Percentiles rank a stretch among this genome's conserved stretches.
Evolutionary conservation across 129 eudicot species (phyloP).

Genomic region (Artemisia tridentata): DNA sequence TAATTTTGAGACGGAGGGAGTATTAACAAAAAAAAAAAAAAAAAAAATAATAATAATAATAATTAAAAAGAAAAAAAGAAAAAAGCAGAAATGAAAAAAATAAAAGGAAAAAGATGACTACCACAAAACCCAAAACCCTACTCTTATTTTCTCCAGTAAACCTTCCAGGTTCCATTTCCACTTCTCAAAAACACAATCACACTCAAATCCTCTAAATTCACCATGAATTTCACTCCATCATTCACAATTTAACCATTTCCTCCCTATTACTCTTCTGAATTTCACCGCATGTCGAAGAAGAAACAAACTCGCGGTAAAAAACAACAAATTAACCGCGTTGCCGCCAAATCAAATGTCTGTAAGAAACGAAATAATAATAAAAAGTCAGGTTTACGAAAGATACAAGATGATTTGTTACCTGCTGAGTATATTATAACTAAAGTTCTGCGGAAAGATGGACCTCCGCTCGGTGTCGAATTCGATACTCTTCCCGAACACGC

Average conservation of each 20-base stretch:
- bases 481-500: constrained; percentile 65
- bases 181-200: constrained; percentile 8
- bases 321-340: constrained; percentile 23
- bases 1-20: too few species aligned
- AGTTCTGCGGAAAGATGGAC: constrained; percentile 77
- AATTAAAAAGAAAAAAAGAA: too few species aligned
- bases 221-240: constrained; percentile 15
- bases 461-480: constrained; percentile 69
- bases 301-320: constrained; percentile 16
- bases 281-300: constrained; percentile 29
- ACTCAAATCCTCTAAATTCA: constrained; percentile 11
- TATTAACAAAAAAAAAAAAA: too few species aligned
- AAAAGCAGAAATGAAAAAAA: neutral
- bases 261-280: neutral
- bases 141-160: constrained; percentile 21
- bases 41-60: too few species aligned
- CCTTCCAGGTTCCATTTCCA: constrained; percentile 22
- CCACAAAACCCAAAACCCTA: constrained; percentile 51
- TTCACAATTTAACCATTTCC: constrained; percentile 18
- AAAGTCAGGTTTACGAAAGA: constrained; percentile 20
- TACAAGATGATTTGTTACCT: constrained; percentile 53
- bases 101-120: constrained; percentile 11
- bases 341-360: constrained; percentile 31
- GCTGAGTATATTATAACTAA: constrained; percentile 54
- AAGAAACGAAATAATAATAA: constrained; percentile 37